These are phyloP conservation scores for Blastocystis sp. DNA, from an alignment of 352 stramenopile species.

Conservation along the genomic window DNA sequence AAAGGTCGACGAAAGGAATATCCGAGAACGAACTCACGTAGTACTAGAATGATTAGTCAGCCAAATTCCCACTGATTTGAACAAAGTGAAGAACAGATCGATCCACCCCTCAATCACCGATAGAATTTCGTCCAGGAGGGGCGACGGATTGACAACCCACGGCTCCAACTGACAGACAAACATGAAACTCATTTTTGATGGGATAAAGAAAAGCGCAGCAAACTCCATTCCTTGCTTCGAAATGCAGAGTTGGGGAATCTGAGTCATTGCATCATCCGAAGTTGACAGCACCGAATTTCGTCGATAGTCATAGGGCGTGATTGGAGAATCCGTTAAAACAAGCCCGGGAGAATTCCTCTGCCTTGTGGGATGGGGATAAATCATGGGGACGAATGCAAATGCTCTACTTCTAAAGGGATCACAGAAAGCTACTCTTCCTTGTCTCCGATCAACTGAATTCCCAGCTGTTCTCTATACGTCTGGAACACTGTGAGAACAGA, in stretches of 20 bases:
- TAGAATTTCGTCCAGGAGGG: background rate
- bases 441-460: background rate
- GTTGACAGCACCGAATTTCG: background rate
- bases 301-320: background rate
- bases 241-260: background rate
- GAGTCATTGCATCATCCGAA: background rate
- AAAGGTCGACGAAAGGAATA: background rate
- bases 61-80: background rate
- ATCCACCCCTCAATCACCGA: background rate
- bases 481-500: background rate
- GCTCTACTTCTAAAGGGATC: background rate
- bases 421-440: background rate
- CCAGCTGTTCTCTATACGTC: background rate
- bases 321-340: background rate
- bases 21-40: background rate
- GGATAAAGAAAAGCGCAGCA: background rate
- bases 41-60: background rate
- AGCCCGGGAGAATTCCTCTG: background rate
- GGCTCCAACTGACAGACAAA: background rate
- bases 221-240: slow-evolving; percentile 22
- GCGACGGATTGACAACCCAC: background rate
- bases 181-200: background rate
- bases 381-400: background rate
- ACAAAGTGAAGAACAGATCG: background rate
- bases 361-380: background rate